Base-by-base conservation (phyloP, 2,329 filamentous ascomycete species). In the Fusarium pseudograminearum region DNA sequence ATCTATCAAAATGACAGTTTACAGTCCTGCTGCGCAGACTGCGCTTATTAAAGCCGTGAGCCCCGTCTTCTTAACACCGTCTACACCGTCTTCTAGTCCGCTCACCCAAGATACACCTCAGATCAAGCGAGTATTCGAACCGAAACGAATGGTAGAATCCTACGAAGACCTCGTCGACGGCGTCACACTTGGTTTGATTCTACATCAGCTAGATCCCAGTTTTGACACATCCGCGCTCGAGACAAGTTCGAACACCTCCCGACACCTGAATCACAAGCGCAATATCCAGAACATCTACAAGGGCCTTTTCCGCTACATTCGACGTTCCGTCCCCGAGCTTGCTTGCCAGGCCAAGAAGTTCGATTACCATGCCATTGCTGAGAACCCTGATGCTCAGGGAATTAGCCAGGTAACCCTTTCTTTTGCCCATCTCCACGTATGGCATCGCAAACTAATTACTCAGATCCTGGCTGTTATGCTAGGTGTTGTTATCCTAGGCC, bases 401-500 rank as follows among this genome's bases (percentile, higher is more conserved):
- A 84, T 88, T 53, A 81, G 82, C 69, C 84, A 88, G 80, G 85
- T 83, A 82, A 15, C 8, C 20, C 16, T 30, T 8, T 14, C 36
- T 24, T 22, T 9, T 26, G 8, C 14, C 14, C 14, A 12, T 18
- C 38, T 30, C 28, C 11, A 30, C 2, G 28, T 11, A 30, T 30
- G 28, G 28, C 28, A 30, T 30, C 10, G 10, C 11, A 30, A 30
- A 30, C 62, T 67, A 61, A 67, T 42, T 22, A 20, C 31, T 11
- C 81, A 90, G 82, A 81, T 91, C 52, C 81, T 91, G 42, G 87
- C 88, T 61, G 82, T 91, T 57, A 84, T 91, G 75, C 82, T 91
- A 24, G 85, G 78, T 16, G 80, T 89, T n/a, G 87, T 87, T 28
- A 85, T 89, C 67, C 84, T 86, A 74, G 89, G 88, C 15, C 84